A percentile compares a stretch with the other conserved stretches of the same genome.
Conservation (phyloP, 83 land plant genomes). For the Diphasiastrum complanatum region DNA sequence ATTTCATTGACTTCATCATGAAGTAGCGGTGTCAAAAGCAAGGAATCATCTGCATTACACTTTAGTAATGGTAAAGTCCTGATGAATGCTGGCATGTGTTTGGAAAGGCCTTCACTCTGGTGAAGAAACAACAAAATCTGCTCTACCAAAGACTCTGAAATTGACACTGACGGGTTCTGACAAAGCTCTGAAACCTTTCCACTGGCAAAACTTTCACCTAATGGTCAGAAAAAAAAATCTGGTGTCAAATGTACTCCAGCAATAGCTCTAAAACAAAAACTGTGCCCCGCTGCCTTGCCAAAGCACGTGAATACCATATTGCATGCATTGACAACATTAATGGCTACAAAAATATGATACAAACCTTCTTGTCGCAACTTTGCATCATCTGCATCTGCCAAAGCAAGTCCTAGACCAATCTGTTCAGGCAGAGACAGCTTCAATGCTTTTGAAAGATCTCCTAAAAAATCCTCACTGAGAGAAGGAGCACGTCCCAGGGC, state of each 20-base stretch:
- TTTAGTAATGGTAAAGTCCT: constrained; percentile 52
- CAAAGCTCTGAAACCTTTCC: constrained; percentile 54
- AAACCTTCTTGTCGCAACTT: constrained; percentile 35
- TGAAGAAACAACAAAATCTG: constrained; percentile 52
- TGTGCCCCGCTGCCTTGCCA: background rate
- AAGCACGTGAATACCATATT: too few relatives aligned
- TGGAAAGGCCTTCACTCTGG: constrained; percentile 54
- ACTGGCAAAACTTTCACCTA: constrained; percentile 76
- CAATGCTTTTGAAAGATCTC: constrained; percentile 47
- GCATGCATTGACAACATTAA: too few relatives aligned
- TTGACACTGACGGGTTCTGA: constrained; percentile 36
- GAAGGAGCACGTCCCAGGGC: constrained; percentile 32
- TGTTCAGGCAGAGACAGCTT: constrained; percentile 53
- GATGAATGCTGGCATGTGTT: constrained; percentile 63
- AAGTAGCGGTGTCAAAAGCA: constrained; percentile 48
- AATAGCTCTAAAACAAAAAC: constrained; percentile 6
- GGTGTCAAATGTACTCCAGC: background rate
- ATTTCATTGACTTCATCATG: constrained; percentile 39
- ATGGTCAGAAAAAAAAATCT: constrained; percentile 15
- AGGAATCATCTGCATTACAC: constrained; percentile 30
- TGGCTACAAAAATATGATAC: background rate
- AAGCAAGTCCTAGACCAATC: constrained; percentile 68
- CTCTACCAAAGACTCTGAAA: constrained; percentile 49
- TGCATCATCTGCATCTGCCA: constrained; percentile 58
- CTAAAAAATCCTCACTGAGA: constrained; percentile 44